Conservation (phyloP, 2,329 filamentous ascomycete species). For the Canariomyces notabilis region DNA sequence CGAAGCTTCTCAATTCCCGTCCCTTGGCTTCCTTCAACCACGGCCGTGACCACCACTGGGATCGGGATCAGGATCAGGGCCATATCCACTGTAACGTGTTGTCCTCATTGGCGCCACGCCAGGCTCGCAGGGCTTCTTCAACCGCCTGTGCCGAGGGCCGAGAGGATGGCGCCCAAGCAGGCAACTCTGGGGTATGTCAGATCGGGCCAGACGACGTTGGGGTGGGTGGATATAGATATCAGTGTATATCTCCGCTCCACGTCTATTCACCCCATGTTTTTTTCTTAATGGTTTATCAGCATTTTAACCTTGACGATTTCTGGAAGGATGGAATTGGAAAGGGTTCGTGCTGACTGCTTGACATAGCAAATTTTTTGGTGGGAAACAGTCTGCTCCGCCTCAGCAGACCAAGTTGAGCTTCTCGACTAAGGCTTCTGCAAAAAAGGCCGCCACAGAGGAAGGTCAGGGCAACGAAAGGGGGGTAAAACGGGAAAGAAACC, state of each 20-base stretch:
- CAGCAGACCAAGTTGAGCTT: constrained; percentile 80
- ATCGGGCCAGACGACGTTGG: constrained; percentile 65
- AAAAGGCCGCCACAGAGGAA: constrained; percentile 28
- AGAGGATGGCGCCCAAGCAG: constrained; percentile 57
- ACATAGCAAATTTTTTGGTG: constrained; percentile 77
- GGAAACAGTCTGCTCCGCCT: constrained; percentile 48
- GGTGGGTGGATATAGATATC: constrained; percentile 46
- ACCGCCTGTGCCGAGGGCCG: too few species aligned
- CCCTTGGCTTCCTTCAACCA: neutral
- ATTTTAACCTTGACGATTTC: too few species aligned
- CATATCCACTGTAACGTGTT: too few species aligned
- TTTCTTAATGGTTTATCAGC: neutral
- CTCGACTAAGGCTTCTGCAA: constrained; percentile 48
- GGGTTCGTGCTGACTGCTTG: constrained; percentile 17
- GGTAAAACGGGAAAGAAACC: constrained; percentile 7
- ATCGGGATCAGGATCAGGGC: neutral
- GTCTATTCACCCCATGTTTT: constrained; percentile 6
- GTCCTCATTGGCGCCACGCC: too few species aligned
- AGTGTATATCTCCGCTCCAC: neutral
- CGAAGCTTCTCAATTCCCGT: neutral
- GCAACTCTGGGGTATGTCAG: constrained; percentile 85
- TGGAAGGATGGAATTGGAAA: too few species aligned
- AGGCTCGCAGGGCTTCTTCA: too few species aligned
- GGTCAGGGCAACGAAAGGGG: constrained; percentile 15
- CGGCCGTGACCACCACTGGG: neutral